Evolutionary conservation across 163 green algal species (phyloP).

Genomic region (Scenedesmus sp.): DNA sequence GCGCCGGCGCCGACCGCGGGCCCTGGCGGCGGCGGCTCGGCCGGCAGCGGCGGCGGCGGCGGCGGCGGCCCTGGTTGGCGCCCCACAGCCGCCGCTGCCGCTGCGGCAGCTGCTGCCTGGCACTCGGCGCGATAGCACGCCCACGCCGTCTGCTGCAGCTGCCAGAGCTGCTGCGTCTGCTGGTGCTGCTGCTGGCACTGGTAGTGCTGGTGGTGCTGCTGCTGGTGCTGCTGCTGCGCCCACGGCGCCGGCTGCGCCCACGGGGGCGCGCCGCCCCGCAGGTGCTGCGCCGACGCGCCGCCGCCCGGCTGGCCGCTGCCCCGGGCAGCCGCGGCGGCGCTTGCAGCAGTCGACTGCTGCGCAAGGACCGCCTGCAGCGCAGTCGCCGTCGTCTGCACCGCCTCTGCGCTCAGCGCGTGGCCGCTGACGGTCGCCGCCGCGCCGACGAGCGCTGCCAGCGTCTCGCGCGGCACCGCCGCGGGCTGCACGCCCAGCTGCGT

Average conservation of each 20-base stretch:
- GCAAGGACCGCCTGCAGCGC: constrained; percentile 23
- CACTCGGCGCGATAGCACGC: too few relatives aligned
- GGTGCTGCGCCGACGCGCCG: too few relatives aligned
- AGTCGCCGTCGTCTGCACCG: constrained; percentile 7
- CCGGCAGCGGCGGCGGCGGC: constrained; percentile 5
- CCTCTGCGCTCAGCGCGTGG: constrained; percentile 20
- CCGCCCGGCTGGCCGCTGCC: too few relatives aligned
- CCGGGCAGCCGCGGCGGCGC: too few relatives aligned
- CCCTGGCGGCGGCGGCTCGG: constrained; percentile 1
- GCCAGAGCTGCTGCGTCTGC: not conserved
- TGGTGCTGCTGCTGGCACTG: not conserved
- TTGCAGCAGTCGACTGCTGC: not conserved
- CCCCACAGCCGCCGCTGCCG: not conserved
- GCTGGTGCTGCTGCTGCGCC: too few relatives aligned
- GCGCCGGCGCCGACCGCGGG: too few relatives aligned
- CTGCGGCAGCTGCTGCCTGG: not conserved
- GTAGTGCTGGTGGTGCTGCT: too few relatives aligned
- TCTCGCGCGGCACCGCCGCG: constrained; percentile 21
- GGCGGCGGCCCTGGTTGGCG: not conserved
- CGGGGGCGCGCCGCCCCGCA: too few relatives aligned
- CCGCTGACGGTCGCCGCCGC: constrained; percentile 25
- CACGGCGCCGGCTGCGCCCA: too few relatives aligned
- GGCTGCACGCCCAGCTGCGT: constrained; percentile 8
- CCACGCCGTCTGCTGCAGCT: not conserved
- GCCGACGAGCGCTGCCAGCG: constrained; percentile 16